Percentiles rank a stretch among this genome's conserved stretches.
Evolutionary conservation across 192 early-diverging fungal species (phyloP).

Genomic region (Podila minutissima): DNA sequence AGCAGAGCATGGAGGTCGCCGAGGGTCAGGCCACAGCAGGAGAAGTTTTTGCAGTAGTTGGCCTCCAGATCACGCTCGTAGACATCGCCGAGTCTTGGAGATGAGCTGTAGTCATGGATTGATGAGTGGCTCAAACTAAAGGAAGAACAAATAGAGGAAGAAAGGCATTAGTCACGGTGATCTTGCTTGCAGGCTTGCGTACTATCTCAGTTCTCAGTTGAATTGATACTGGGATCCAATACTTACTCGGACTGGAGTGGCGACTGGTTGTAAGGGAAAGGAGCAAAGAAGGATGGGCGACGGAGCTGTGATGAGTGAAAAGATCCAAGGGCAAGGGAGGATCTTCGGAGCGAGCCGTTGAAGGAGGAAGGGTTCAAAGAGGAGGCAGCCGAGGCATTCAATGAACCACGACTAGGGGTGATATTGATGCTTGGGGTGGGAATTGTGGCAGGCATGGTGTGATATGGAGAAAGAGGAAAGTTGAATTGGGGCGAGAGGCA

Average conservation of each 20-base stretch:
- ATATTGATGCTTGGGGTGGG: constrained; percentile 42
- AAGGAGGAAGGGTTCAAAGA: constrained; percentile 9
- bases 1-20: constrained; percentile 93
- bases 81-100: constrained; percentile 31
- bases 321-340: constrained; percentile 7
- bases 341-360: constrained; percentile 9
- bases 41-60: constrained; percentile 94
- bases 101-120: constrained; percentile 35
- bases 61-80: constrained; percentile 81
- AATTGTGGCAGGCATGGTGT: constrained; percentile 26
- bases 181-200: too few relatives aligned
- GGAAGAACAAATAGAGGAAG: neutral
- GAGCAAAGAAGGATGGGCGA: constrained; percentile 40
- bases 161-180: neutral
- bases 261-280: constrained; percentile 38
- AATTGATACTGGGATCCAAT: too few relatives aligned
- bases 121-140: constrained; percentile 12
- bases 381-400: constrained; percentile 14
- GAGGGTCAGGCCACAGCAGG: constrained; percentile 91
- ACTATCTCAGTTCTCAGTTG: too few relatives aligned
- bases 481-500: neutral
- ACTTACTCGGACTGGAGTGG: constrained; percentile 48
- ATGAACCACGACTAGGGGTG: constrained; percentile 4
- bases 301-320: constrained; percentile 43
- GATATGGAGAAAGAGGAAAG: constrained; percentile 2